Base-by-base conservation (phyloP, 352 stramenopile genomes). In the Globisporangium sylvaticum region DNA sequence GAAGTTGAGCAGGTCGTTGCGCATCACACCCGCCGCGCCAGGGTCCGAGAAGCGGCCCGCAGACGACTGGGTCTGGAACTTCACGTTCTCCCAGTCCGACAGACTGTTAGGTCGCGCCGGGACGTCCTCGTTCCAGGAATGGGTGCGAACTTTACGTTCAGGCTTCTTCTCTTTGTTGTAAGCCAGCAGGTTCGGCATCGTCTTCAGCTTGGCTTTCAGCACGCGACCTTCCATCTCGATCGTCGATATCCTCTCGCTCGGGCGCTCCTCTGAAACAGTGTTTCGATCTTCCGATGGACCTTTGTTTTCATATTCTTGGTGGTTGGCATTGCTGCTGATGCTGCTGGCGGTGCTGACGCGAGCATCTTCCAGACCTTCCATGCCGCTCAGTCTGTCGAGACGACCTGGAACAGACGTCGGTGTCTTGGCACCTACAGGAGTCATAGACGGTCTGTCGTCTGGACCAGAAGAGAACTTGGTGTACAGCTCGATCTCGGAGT, bases 1-100 rank as follows among this genome's bases (percentile, higher is more conserved):
- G 27, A 94, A 89, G 67, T 76, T 91, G 4, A 94, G 74, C 66
- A 94, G 71, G 56, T 94, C 85, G 22, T 87, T 88, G 46, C 80
- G 81, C 66, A 71, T 68, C 15, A 44, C 59, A 14, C 59, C 29
- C 4, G 57, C 42, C 12, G 85, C 59, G 22, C 85, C 85, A 27
- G 85, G 85, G 70, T 94, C 85, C 42, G 85, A 94, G 68, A 91
- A 83, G 68, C 85, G 85, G 9, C 76, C 78, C 2, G 56, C 65
- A 34, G 58, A 65, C 44, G 58, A 65, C 32, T 75, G 58, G 1
- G 79, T 79, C 67, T 88, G 79, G 69, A 76, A 81, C 58, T 83
- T 77, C 48, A 83, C 56, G 25, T 32, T 74, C 53, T 86, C 80
- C 70, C 77, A 81, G 58, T 90, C 81, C 20, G 75, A 90, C 32